Conservation (phyloP, 768 basidiomycete genomes). For the Scleroderma citrinum region DNA sequence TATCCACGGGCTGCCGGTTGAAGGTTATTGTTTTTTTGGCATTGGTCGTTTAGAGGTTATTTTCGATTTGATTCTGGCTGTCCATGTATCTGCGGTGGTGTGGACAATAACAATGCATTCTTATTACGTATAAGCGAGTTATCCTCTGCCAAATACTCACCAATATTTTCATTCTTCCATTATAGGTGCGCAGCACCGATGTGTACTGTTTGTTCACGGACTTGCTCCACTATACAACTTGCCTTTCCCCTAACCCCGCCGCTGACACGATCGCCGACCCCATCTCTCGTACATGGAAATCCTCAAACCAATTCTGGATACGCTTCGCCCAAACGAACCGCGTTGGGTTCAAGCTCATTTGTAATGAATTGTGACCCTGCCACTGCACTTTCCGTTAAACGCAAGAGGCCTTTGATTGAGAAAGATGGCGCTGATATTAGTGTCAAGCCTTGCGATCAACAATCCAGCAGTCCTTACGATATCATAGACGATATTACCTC, state of each 20-base stretch:
- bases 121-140: too few species aligned
- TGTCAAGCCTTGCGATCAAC: constrained; percentile 1
- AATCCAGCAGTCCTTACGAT: constrained; percentile 1
- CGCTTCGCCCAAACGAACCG: constrained; percentile 23
- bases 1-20: not conserved
- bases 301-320: constrained; percentile 5
- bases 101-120: too few species aligned
- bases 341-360: constrained; percentile 18
- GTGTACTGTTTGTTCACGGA: constrained; percentile 33
- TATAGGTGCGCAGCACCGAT: constrained; percentile 30
- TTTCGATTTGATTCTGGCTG: not conserved
- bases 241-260: constrained; percentile 32
- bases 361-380: constrained; percentile 18
- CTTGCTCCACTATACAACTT: constrained; percentile 28
- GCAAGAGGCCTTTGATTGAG: constrained; percentile 24
- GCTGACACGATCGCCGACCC: constrained; percentile 30
- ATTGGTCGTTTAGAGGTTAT: not conserved
- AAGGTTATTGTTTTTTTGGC: not conserved
- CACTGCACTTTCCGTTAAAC: constrained; percentile 9
- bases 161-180: not conserved
- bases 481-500: constrained; percentile 4
- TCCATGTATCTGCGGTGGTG: too few species aligned
- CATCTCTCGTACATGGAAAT: constrained; percentile 6
- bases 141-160: too few species aligned
- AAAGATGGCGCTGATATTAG: constrained; percentile 15